Base-by-base conservation (phyloP, 2,329 filamentous ascomycete species). In the Sporothrix mexicana region DNA sequence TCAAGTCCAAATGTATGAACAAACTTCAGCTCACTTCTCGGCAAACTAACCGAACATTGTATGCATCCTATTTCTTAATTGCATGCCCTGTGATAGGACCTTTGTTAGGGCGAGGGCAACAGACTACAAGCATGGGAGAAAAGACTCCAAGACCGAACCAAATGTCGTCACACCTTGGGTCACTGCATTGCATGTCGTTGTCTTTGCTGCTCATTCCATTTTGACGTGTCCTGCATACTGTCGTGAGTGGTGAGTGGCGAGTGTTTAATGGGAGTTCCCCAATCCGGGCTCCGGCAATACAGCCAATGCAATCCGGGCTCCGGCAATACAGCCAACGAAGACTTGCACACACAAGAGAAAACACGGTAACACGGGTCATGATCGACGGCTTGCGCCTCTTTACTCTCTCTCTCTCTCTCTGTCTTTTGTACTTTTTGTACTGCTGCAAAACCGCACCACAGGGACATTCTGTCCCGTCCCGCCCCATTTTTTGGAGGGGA, bases 221-320 rank as follows among this genome's bases (percentile, higher is more conserved):
- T 36, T 43, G 36, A n/a, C n/a, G 6, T 64, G 36, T 23, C 36
- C 53, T 47, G 59, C 15, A 69, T 72, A 53, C 69, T 2, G 41
- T 45, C 41, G 6, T 66, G 20, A 4, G 41, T 45, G 61, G 6
- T 66, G 20, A 36, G 30, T 6, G 5, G 7, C 7, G 30, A 36
- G 30, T 36, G 30, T 36, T 36, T 7, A 36, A 36, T 66, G 64
- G 71, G 43, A 41, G 41, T 72, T 68, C 71, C 71, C 71, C 71
- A 72, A 72, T 41, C 4, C 30, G 36, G 69, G 23, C 45, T 72
- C 71, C 71, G 71, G 70, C 62, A 61, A 49, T 23, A 61, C 55
- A 41, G 4, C n/a, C n/a, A n/a, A n/a, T n/a, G n/a, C 71, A 72
- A 72, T 41, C 4, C 30, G 36, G 69, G 23, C 45, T 72, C 71